Percentiles rank a stretch among this genome's conserved stretches.
Conservation (phyloP, 73 alveolate genomes). For the Paramecium tetraurelia region DNA sequence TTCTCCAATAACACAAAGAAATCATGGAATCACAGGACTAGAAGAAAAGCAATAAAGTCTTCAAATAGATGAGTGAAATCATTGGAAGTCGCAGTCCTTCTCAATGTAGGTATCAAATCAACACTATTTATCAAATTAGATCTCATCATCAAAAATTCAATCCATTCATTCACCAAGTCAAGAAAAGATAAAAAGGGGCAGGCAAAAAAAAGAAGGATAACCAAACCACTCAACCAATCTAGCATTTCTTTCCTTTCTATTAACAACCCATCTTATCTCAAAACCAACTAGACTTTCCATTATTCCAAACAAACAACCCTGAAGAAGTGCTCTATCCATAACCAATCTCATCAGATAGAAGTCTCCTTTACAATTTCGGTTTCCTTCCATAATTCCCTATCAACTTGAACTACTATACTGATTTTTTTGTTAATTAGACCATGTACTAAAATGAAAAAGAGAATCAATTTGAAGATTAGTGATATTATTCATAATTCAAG, state of each 20-base stretch:
- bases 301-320: not conserved
- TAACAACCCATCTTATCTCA: not conserved
- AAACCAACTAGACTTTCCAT: not conserved
- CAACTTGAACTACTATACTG: not conserved
- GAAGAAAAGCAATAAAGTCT: conserved; percentile 1
- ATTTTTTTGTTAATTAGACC: not conserved
- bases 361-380: not conserved
- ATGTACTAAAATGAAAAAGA: not conserved
- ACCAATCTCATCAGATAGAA: not conserved
- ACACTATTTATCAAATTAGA: not conserved
- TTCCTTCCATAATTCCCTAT: not conserved
- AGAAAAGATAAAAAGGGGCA: conserved; percentile 47
- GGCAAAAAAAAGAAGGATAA: conserved; percentile 42
- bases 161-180: conserved; percentile 11
- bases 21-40: conserved; percentile 39
- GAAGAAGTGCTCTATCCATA: not conserved
- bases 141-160: conserved; percentile 42
- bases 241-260: not conserved
- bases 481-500: not conserved
- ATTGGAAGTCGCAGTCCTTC: conserved; percentile 49
- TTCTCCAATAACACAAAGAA: not conserved
- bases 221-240: not conserved
- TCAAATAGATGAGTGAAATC: conserved; percentile 33
- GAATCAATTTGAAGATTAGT: not conserved
- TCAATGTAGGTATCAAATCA: not conserved